A percentile compares a stretch with the other conserved stretches of the same genome.
phyloP scores from a whole-genome alignment of 2,329 filamentous ascomycete genomes.

The Leptographium galeiforme region DNA sequence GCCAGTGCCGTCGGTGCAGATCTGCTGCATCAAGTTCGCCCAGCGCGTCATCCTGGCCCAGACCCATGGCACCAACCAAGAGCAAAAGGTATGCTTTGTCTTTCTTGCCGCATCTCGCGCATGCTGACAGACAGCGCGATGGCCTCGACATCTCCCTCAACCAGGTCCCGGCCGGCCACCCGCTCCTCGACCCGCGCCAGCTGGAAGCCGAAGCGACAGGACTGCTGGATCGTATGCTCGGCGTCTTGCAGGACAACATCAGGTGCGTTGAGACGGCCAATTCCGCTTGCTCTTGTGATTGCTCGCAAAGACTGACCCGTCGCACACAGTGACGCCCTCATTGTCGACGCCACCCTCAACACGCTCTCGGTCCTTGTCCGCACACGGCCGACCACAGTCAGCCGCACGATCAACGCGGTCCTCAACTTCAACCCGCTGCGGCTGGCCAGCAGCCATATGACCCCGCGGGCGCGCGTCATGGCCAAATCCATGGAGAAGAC shows the following conservation, averaged over 20 bases:
- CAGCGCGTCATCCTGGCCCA: slow-evolving; percentile 88
- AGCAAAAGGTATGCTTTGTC: slow-evolving; percentile 56
- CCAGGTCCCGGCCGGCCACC: slow-evolving; percentile 72
- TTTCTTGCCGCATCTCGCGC: not conserved
- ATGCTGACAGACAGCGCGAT: slow-evolving; percentile 35
- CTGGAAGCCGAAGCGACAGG: slow-evolving; percentile 90
- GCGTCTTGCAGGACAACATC: slow-evolving; percentile 72
- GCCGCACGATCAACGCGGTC: slow-evolving; percentile 73
- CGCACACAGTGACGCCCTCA: slow-evolving; percentile 57
- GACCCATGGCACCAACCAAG: slow-evolving; percentile 67
- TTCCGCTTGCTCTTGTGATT: too few species aligned
- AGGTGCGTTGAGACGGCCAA: slow-evolving; percentile 37
- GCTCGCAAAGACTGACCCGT: not conserved
- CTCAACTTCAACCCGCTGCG: slow-evolving; percentile 87
- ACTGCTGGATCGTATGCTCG: slow-evolving; percentile 75
- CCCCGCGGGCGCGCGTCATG: slow-evolving; percentile 65
- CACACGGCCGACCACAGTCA: slow-evolving; percentile 65
- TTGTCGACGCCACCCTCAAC: slow-evolving; percentile 87
- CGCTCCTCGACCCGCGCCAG: slow-evolving; percentile 62
- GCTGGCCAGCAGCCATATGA: slow-evolving; percentile 60
- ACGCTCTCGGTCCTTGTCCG: slow-evolving; percentile 73
- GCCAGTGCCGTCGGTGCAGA: slow-evolving; percentile 59
- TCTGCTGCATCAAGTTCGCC: slow-evolving; percentile 96
- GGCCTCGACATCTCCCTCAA: slow-evolving; percentile 77
- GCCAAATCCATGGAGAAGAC: slow-evolving; percentile 94